Conservation (phyloP, 164 flowering plant species). For the grape (Vitis vinifera) region ASM3070453v1 NC_081809.1:5526001-5526500, state of each 20-base stretch:
- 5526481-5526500: slow-evolving; percentile 66
- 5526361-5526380: slow-evolving; percentile 40
- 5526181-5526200: neutral
- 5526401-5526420: slow-evolving; percentile 15
- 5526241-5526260: neutral
- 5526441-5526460: slow-evolving; percentile 50
- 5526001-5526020: too few species aligned
- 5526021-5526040: too few species aligned
- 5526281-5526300: neutral
- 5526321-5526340: slow-evolving; percentile 2
- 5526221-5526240: neutral
- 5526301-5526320: slow-evolving; percentile 1
- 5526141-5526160: neutral
- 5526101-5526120: too few species aligned
- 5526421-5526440: slow-evolving; percentile 30
- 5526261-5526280: neutral
- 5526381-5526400: slow-evolving; percentile 25
- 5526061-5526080: too few species aligned
- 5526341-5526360: slow-evolving; percentile 1
- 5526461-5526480: slow-evolving; percentile 88
- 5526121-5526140: neutral
- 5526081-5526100: too few species aligned
- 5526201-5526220: neutral
- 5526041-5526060: too few species aligned
- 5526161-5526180: neutral